Percentiles rank a stretch among this genome's conserved stretches.
Evolutionary conservation across 2,329 filamentous ascomycete genomes (phyloP).

Genomic region (Bipolaris bicolor): DNA sequence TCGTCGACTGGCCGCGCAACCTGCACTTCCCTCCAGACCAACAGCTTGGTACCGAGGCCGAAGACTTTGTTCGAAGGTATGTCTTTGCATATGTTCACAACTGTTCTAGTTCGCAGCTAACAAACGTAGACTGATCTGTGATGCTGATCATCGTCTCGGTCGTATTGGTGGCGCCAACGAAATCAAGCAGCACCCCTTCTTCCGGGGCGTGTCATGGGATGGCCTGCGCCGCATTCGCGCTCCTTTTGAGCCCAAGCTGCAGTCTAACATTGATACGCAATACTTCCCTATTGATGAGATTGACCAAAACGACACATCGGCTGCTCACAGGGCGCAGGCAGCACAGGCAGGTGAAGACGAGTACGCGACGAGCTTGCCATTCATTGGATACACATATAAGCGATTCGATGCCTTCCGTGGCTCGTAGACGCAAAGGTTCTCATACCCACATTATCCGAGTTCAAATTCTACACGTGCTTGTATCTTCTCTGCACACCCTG

Average conservation of each 20-base stretch:
- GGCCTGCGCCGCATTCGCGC: constrained; percentile 90
- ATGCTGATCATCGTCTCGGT: constrained; percentile 89
- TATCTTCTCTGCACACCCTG: background rate
- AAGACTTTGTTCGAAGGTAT: constrained; percentile 90
- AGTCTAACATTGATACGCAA: constrained; percentile 92
- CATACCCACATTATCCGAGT: background rate
- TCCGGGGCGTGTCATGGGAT: constrained; percentile 95
- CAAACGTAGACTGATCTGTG: constrained; percentile 79
- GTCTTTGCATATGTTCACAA: constrained; percentile 32
- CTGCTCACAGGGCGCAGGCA: constrained; percentile 82
- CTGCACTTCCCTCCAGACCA: constrained; percentile 97
- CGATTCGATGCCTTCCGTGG: constrained; percentile 76
- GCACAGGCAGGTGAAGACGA: constrained; percentile 74
- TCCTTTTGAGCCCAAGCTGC: constrained; percentile 92
- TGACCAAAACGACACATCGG: constrained; percentile 92
- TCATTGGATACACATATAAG: constrained; percentile 98
- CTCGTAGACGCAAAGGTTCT: constrained; percentile 28
- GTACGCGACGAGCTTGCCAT: constrained; percentile 91
- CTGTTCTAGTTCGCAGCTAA: constrained; percentile 21
- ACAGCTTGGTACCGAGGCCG: constrained; percentile 83
- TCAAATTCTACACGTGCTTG: background rate
- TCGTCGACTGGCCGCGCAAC: constrained; percentile 96
- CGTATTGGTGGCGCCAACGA: constrained; percentile 81
- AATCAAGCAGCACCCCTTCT: constrained; percentile 94
- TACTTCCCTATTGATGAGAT: constrained; percentile 99